Conservation (phyloP, 352 stramenopile genomes). For the Phytophthora multivora region DNA sequence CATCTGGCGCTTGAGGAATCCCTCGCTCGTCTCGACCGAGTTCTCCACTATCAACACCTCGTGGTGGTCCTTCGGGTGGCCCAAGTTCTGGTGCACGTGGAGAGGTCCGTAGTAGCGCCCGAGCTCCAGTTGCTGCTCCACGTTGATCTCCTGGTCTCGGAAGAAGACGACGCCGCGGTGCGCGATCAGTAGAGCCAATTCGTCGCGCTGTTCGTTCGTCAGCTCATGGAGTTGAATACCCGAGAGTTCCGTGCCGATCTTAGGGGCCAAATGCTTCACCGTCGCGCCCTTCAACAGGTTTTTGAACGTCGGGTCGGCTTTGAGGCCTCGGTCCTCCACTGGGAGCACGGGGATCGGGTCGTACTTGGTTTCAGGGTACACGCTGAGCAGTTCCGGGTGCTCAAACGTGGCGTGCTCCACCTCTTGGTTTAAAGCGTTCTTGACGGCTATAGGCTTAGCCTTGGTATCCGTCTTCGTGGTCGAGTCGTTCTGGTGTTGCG, state of each 20-base stretch:
- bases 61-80: conserved; percentile 6
- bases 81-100: conserved; percentile 22
- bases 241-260: conserved; percentile 14
- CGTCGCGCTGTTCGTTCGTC: conserved; percentile 11
- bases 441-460: conserved; percentile 7
- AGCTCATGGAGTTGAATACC: conserved; percentile 15
- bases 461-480: not conserved
- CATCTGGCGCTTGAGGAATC: conserved; percentile 21
- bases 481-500: conserved; percentile 26
- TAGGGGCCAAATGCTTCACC: conserved; percentile 11
- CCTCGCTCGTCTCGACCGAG: conserved; percentile 8
- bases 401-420: conserved; percentile 26
- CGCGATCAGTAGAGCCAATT: conserved; percentile 12
- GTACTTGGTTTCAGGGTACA: conserved; percentile 34
- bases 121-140: conserved; percentile 13
- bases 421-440: conserved; percentile 19
- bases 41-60: conserved; percentile 19
- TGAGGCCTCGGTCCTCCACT: conserved; percentile 33
- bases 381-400: conserved; percentile 26
- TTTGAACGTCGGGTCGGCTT: conserved; percentile 43
- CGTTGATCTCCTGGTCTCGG: conserved; percentile 16
- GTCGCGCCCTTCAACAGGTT: conserved; percentile 27
- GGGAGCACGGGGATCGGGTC: conserved; percentile 34
- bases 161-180: conserved; percentile 20
- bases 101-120: conserved; percentile 18